phyloP scores from a whole-genome alignment of 192 early-diverging fungal species.

The Lunasporangiospora selenospora region DNA sequence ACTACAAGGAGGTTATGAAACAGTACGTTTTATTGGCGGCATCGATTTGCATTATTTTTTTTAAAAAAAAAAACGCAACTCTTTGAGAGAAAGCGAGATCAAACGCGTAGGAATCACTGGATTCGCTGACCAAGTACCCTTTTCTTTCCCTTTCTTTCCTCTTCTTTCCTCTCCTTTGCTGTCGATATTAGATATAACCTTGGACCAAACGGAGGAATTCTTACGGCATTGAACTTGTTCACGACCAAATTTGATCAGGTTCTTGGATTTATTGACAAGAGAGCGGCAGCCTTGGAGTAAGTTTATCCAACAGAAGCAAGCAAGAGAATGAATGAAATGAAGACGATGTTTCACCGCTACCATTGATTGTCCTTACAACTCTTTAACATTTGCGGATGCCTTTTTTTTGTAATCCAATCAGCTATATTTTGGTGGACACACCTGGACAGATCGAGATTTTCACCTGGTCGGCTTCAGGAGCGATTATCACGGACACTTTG shows the following conservation, averaged over 20 bases:
- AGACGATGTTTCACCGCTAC: too few species aligned
- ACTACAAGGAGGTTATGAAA: conserved; percentile 99
- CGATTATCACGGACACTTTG: conserved; percentile 94
- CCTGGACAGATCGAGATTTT: conserved; percentile 99
- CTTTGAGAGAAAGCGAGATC: too few species aligned
- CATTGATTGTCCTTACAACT: too few species aligned
- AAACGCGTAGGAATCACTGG: conserved; percentile 13
- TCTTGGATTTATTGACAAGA: conserved; percentile 83
- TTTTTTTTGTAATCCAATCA: conserved; percentile 26
- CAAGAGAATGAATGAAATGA: conserved; percentile 5
- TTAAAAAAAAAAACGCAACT: too few species aligned
- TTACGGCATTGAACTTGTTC: conserved; percentile 95
- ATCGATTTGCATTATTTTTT: too few species aligned
- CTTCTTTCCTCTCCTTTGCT: not conserved
- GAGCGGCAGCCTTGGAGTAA: conserved; percentile 74
- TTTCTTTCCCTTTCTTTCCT: conserved; percentile 1
- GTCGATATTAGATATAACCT: conserved; percentile 76
- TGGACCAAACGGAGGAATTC: conserved; percentile 96
- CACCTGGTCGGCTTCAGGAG: conserved; percentile 97
- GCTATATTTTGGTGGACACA: conserved; percentile 89
- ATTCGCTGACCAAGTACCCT: conserved; percentile 20
- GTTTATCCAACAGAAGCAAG: not conserved
- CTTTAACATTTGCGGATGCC: too few species aligned
- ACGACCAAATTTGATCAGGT: conserved; percentile 99
- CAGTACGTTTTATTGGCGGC: conserved; percentile 69